Conservation (phyloP, 768 basidiomycete genomes). For the Kwoniella bestiolae region DNA sequence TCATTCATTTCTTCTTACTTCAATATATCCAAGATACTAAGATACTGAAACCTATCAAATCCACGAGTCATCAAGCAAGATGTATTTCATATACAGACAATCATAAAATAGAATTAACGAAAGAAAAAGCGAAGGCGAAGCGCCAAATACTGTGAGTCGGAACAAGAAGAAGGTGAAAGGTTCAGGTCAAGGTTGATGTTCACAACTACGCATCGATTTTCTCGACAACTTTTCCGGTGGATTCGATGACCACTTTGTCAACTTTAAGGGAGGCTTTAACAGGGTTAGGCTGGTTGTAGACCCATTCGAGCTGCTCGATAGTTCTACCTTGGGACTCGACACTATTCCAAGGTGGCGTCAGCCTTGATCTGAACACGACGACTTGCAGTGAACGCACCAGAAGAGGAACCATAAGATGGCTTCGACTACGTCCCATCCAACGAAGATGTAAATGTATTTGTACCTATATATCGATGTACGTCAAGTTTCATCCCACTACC, state of each 20-base stretch:
- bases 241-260: slow-evolving; percentile 46
- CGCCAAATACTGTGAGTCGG: neutral
- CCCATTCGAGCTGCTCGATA: slow-evolving; percentile 57
- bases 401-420: slow-evolving; percentile 40
- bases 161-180: too few species aligned
- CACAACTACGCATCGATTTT: slow-evolving; percentile 18
- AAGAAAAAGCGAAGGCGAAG: neutral
- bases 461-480: neutral
- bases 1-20: too few species aligned
- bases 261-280: slow-evolving; percentile 51
- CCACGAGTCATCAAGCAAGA: too few species aligned
- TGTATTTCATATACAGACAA: too few species aligned
- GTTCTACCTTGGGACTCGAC: slow-evolving; percentile 56
- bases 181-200: too few species aligned
- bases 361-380: slow-evolving; percentile 21
- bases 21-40: too few species aligned
- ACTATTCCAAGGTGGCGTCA: slow-evolving; percentile 6
- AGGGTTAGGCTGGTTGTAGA: slow-evolving; percentile 55
- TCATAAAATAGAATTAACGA: too few species aligned
- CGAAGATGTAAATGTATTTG: slow-evolving; percentile 42
- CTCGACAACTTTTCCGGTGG: slow-evolving; percentile 27
- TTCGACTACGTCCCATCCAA: slow-evolving; percentile 50
- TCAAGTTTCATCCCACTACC: slow-evolving; percentile 17
- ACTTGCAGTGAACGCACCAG: slow-evolving; percentile 5
- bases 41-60: too few species aligned